phyloP scores from a whole-genome alignment of 805 yeast genomes.

The Yarrowia osloensis region DNA sequence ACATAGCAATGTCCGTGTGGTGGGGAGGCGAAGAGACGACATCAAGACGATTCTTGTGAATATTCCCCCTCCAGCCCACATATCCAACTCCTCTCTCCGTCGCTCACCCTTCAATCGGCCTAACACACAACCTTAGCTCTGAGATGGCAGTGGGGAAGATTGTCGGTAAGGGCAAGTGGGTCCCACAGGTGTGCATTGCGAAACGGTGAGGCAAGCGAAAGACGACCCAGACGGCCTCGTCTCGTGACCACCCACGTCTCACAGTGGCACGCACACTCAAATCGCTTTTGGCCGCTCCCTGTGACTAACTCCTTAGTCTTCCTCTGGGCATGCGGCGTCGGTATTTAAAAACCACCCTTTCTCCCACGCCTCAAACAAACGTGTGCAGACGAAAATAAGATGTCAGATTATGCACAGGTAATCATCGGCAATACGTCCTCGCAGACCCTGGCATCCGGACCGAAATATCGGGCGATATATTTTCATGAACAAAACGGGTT shows the following conservation, averaged over 20 bases:
- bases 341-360: not conserved
- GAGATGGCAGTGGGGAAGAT: not conserved
- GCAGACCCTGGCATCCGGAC: not conserved
- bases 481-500: no score
- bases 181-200: not conserved
- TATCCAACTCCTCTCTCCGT: not conserved
- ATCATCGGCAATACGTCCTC: not conserved
- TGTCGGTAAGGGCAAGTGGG: not conserved
- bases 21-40: no score
- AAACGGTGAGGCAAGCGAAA: no score
- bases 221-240: no score
- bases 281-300: no score
- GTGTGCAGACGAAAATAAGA: conserved; percentile 7
- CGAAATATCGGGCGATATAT: no score
- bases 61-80: no score
- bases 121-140: not conserved
- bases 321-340: not conserved
- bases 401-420: conserved; percentile 26
- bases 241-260: no score
- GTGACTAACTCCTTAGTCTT: not conserved
- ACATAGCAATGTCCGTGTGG: not conserved
- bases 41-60: no score
- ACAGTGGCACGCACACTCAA: no score
- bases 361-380: not conserved
- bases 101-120: not conserved